These are phyloP conservation scores for Taxawa tesnikishii DNA, from an alignment of 2,329 filamentous ascomycete species.

Conservation along the genomic window DNA sequence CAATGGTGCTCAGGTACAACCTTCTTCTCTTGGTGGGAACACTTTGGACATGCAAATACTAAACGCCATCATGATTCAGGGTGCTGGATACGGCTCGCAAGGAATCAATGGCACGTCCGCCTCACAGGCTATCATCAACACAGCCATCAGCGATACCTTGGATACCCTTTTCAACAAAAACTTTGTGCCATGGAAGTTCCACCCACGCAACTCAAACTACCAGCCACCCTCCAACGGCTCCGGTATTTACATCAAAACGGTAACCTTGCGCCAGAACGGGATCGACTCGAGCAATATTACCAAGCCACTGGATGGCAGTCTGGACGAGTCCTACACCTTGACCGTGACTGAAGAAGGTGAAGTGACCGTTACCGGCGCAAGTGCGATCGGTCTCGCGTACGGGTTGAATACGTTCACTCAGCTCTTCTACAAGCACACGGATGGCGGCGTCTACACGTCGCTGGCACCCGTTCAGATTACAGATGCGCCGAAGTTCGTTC, in stretches of 20 bases:
- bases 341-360: constrained; percentile 45
- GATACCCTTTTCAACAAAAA: constrained; percentile 53
- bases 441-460: constrained; percentile 50
- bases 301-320: constrained; percentile 48
- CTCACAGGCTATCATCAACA: constrained; percentile 28
- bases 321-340: constrained; percentile 68
- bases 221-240: constrained; percentile 42
- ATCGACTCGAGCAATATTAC: constrained; percentile 41
- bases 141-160: constrained; percentile 42
- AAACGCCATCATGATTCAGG: constrained; percentile 5
- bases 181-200: constrained; percentile 69
- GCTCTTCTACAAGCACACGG: constrained; percentile 62
- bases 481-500: constrained; percentile 63
- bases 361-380: constrained; percentile 51
- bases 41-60: constrained; percentile 1
- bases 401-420: constrained; percentile 69
- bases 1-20: constrained; percentile 17
- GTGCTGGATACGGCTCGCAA: constrained; percentile 1
- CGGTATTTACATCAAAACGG: constrained; percentile 42
- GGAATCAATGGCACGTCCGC: constrained; percentile 2
- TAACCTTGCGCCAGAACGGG: constrained; percentile 50
- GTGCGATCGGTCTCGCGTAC: constrained; percentile 56
- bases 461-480: constrained; percentile 57
- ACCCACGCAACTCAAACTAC: constrained; percentile 49
- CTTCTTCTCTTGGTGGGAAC: constrained; percentile 1